These are phyloP conservation scores for Nicotiana obtusifolia DNA, from an alignment of 257 asterid species.

Conservation along the genomic window DNA sequence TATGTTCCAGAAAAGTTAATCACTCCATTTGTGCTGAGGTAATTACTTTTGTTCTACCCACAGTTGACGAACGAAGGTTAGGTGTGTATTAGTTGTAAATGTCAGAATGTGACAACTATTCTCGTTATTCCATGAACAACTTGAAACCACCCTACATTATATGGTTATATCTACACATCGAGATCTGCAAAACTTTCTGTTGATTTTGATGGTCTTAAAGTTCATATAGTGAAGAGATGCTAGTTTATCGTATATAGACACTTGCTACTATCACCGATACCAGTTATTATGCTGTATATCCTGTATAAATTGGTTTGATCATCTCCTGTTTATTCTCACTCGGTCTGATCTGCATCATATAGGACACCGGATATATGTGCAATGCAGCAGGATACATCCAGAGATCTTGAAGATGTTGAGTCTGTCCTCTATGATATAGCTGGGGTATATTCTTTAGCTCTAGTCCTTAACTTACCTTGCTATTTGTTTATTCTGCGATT, in stretches of 20 bases:
- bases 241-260: too few relatives aligned
- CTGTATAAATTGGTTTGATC: not conserved
- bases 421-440: constrained; percentile 42
- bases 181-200: too few relatives aligned
- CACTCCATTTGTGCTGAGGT: constrained; percentile 58
- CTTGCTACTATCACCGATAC: too few relatives aligned
- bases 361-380: constrained; percentile 74
- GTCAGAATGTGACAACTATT: not conserved
- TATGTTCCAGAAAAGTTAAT: constrained; percentile 44
- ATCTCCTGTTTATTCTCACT: not conserved
- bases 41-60: not conserved
- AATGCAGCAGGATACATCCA: constrained; percentile 69
- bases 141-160: not conserved
- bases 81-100: not conserved
- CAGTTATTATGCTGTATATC: not conserved
- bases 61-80: not conserved
- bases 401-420: constrained; percentile 55
- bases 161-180: too few relatives aligned
- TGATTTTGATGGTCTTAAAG: too few relatives aligned
- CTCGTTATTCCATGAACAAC: not conserved
- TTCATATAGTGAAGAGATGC: too few relatives aligned
- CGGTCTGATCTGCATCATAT: constrained; percentile 15
- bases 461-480: not conserved
- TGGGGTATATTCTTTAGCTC: constrained; percentile 45
- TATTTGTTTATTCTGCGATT: not conserved